Conservation (phyloP, 176 grass and related monocot species). For the Hyparrhenia diplandra region DNA sequence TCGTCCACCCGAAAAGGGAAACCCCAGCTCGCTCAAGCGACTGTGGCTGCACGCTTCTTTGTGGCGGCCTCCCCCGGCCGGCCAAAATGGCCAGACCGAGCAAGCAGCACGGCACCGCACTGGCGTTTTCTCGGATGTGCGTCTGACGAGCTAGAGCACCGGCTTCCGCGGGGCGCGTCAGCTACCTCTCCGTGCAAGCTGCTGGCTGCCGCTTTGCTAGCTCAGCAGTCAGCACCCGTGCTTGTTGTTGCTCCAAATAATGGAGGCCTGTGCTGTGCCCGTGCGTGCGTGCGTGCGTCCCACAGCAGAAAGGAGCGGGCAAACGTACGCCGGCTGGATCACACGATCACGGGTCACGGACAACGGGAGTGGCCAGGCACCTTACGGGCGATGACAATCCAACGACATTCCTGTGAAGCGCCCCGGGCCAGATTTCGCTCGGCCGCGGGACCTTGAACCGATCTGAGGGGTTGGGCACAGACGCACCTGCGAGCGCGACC, state of each 20-base stretch:
- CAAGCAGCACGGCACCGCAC: neutral
- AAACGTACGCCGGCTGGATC: neutral
- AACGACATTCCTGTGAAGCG: neutral
- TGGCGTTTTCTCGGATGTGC: neutral
- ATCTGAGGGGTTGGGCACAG: neutral
- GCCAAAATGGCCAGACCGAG: neutral
- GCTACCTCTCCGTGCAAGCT: neutral
- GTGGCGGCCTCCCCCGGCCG: neutral
- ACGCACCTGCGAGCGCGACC: neutral
- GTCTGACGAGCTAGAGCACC: neutral
- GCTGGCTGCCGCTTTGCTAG: neutral
- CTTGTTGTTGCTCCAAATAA: neutral
- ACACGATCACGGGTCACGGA: neutral
- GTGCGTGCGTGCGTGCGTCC: neutral
- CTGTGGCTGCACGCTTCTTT: neutral
- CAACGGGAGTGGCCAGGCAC: too few relatives aligned
- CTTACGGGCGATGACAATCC: neutral
- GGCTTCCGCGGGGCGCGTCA: neutral
- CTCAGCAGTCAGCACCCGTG: neutral
- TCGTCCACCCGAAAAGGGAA: neutral
- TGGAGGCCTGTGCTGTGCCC: too few relatives aligned
- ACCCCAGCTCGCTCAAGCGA: neutral
- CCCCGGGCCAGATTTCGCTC: slow-evolving; percentile 3
- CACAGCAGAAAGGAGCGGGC: too few relatives aligned
- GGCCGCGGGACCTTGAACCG: neutral